These are phyloP conservation scores for Keqinozyma sinolaborantium DNA, from an alignment of 1,139 yeast genomes.

Conservation along the genomic window DNA sequence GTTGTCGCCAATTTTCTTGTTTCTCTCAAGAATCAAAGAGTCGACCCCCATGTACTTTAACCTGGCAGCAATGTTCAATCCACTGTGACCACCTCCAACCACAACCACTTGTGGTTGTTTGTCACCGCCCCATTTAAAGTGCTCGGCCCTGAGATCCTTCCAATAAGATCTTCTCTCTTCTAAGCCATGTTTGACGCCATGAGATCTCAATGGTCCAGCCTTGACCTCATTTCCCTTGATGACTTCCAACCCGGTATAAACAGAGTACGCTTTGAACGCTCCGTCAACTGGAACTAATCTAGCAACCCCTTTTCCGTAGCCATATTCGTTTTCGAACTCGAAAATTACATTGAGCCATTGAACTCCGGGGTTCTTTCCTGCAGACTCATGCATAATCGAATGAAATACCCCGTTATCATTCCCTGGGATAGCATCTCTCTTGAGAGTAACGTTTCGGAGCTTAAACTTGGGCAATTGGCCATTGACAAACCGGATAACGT, in stretches of 20 bases:
- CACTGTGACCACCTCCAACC: constrained; percentile 46
- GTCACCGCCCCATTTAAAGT: constrained; percentile 16
- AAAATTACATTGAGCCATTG: constrained; percentile 32
- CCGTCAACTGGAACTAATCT: constrained; percentile 26
- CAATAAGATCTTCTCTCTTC: constrained; percentile 27
- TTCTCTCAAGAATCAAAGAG: constrained; percentile 32
- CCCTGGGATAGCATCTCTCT: constrained; percentile 21
- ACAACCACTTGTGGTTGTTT: constrained; percentile 36
- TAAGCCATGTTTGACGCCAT: constrained; percentile 37
- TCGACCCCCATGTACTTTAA: constrained; percentile 35
- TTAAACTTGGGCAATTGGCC: constrained; percentile 12
- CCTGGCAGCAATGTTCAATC: constrained; percentile 38
- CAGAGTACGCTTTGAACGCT: constrained; percentile 23
- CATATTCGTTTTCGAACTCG: constrained; percentile 24
- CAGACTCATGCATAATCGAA: constrained; percentile 20
- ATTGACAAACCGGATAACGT: constrained; percentile 15
- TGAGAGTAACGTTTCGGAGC: constrained; percentile 19
- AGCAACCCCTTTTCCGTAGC: constrained; percentile 28
- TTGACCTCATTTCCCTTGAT: constrained; percentile 28
- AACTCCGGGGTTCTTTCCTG: constrained; percentile 18
- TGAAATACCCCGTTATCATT: constrained; percentile 20
- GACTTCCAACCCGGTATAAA: constrained; percentile 32
- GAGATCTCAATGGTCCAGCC: constrained; percentile 24
- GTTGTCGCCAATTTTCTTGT: constrained; percentile 36
- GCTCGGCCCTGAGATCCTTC: constrained; percentile 22